A percentile compares a stretch with the other conserved stretches of the same genome.
phyloP scores from a whole-genome alignment of 2,329 filamentous ascomycete species.

The Tympanopsis confertula region DNA sequence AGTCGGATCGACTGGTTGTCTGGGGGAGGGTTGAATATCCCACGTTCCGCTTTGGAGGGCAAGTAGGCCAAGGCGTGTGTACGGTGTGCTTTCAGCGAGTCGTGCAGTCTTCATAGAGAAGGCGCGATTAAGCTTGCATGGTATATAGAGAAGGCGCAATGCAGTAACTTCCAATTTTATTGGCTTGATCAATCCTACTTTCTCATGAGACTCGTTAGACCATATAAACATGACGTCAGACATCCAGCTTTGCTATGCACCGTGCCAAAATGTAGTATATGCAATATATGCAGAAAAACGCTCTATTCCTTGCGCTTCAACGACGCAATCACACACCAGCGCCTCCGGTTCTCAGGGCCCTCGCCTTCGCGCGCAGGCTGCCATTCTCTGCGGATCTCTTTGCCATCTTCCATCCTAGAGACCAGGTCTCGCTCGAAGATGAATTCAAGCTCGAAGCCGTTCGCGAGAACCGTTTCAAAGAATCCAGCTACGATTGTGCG shows the following conservation, averaged over 20 bases:
- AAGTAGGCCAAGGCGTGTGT: conserved; percentile 48
- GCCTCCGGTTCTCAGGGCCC: conserved; percentile 33
- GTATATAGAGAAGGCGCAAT: too few species aligned
- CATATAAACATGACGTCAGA: too few species aligned
- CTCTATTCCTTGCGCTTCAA: conserved; percentile 14
- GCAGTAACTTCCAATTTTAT: too few species aligned
- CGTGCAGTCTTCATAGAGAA: background rate
- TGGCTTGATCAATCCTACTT: too few species aligned
- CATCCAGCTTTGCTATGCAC: too few species aligned
- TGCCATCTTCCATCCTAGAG: conserved; percentile 18
- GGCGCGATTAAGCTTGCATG: too few species aligned
- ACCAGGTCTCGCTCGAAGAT: conserved; percentile 42
- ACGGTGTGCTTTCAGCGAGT: conserved; percentile 41
- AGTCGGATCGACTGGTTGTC: conserved; percentile 25
- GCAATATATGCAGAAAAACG: background rate
- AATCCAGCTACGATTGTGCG: conserved; percentile 40
- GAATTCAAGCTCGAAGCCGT: conserved; percentile 33
- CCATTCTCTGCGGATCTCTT: conserved; percentile 28
- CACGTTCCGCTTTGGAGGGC: conserved; percentile 52
- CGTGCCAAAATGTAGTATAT: too few species aligned
- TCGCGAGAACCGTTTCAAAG: conserved; percentile 30
- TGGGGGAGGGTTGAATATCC: conserved; percentile 48
- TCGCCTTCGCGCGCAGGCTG: conserved; percentile 32
- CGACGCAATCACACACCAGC: conserved; percentile 42
- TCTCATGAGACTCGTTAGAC: too few species aligned